phyloP scores from a whole-genome alignment of 495 filamentous ascomycete species.

The Ramalina intermedia region DNA sequence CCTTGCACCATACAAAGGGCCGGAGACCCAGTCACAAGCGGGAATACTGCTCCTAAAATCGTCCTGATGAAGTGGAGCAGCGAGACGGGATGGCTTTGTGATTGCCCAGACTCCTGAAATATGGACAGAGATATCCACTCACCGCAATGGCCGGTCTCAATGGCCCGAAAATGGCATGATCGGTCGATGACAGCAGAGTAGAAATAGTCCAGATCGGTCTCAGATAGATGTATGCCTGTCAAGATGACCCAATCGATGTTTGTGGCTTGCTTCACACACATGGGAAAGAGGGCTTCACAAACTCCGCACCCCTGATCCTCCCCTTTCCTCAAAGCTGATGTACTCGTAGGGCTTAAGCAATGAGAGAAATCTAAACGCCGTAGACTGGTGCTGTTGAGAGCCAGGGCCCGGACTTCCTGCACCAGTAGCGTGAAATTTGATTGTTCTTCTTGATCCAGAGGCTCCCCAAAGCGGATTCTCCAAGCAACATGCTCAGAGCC shows the following conservation, averaged over 20 bases:
- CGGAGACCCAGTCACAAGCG: constrained; percentile 32
- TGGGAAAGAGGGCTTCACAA: constrained; percentile 62
- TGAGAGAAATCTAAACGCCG: constrained; percentile 40
- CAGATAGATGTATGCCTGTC: constrained; percentile 70
- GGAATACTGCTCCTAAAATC: constrained; percentile 20
- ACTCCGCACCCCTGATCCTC: constrained; percentile 63
- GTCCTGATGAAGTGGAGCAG: not conserved
- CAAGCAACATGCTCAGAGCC: constrained; percentile 50
- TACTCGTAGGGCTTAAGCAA: constrained; percentile 29
- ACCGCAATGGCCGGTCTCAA: constrained; percentile 72
- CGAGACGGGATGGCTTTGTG: not conserved
- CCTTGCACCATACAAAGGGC: too few species aligned
- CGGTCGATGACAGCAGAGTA: constrained; percentile 52
- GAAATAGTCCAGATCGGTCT: constrained; percentile 61
- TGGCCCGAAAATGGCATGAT: constrained; percentile 54
- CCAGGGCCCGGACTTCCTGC: constrained; percentile 59
- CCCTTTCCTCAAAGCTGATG: constrained; percentile 30
- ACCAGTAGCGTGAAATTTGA: constrained; percentile 47
- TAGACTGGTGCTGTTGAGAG: constrained; percentile 26
- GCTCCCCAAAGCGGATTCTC: constrained; percentile 40
- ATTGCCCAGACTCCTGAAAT: constrained; percentile 14
- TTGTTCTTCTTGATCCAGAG: constrained; percentile 43
- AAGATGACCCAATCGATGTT: constrained; percentile 70
- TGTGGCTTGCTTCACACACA: constrained; percentile 57
- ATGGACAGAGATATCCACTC: constrained; percentile 23